Percentiles rank a stretch among this genome's conserved stretches.
phyloP scores from a whole-genome alignment of 2,329 filamentous ascomycete genomes.

The Fonsecaea pedrosoi region DNA sequence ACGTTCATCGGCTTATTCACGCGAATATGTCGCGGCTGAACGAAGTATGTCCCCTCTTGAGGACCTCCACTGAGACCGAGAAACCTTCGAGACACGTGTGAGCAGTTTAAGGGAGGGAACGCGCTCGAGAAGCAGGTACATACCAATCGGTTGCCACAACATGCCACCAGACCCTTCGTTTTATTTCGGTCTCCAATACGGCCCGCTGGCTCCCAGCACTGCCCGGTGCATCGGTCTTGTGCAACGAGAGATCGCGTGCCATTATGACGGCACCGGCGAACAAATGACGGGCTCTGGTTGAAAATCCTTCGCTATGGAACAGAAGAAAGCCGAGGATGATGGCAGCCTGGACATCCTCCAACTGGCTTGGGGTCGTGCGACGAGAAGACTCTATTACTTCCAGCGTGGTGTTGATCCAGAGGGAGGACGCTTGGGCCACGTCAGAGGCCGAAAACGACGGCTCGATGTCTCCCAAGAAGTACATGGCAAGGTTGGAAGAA shows the following conservation, averaged over 20 bases:
- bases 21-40: constrained; percentile 51
- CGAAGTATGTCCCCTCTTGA: constrained; percentile 53
- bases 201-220: constrained; percentile 37
- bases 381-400: constrained; percentile 34
- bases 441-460: constrained; percentile 9
- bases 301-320: constrained; percentile 36
- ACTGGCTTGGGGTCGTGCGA: constrained; percentile 16
- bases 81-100: constrained; percentile 42
- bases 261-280: constrained; percentile 25
- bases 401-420: constrained; percentile 32
- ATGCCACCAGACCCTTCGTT: constrained; percentile 54
- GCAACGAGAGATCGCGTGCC: constrained; percentile 47
- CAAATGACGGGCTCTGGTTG: constrained; percentile 29
- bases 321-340: constrained; percentile 36
- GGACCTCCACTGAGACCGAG: constrained; percentile 51
- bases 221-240: constrained; percentile 44
- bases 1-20: constrained; percentile 53
- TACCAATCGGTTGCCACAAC: constrained; percentile 54
- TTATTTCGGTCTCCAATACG: constrained; percentile 46
- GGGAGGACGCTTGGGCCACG: constrained; percentile 15
- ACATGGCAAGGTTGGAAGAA: constrained; percentile 40
- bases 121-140: constrained; percentile 12
- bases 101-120: not conserved
- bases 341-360: constrained; percentile 34
- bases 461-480: constrained; percentile 9